Evolutionary conservation across 2,329 filamentous ascomycete species (phyloP), one percentile per base, ranked within the genome.

Genomic region (Emergomyces orientalis): DNA sequence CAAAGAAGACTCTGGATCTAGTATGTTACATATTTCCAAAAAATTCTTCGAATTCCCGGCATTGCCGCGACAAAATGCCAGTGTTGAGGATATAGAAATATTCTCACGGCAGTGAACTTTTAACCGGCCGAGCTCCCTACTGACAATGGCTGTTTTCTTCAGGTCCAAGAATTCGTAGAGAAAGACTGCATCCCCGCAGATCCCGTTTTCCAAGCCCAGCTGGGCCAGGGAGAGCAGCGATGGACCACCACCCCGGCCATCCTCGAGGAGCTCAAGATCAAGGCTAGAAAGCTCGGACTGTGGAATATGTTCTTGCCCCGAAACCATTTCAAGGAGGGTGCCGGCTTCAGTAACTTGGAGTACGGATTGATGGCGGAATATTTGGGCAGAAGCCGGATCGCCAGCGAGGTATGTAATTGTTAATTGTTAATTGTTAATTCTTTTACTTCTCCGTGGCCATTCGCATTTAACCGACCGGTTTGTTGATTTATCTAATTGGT

Each of bases 221-320:
- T 95, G 62, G 91, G 91, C 69, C 77, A 86, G 64, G 90, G 89
- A 66, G 82, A 87, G 59, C 78, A 84, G 65, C 86, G 93, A 80
- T 97, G 93, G 88, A 84, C 88, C 67, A 78, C 81, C 47, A 89
- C 95, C 74, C 93, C 94, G 0, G 74, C 82, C 51, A 82, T 97
- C 70, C 84, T 99, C 65, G 94, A 99, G 69, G 88, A 94, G 62
- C 84, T 99, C 70, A 97, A 97, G 83, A 80, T 78, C 67, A 89
- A 91, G 76, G 94, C 93, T 54, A 84, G 82, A 72, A 83, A 88
- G 69, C 83, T 96, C 32, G 94, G 93, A 1, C 82, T 99, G 55
- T 99, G 94, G 94, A 99, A 99, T 79, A 89, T 99, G 88, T 99
- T 99, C 82, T 78, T 99, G 69, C 90, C 94, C 67, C 93, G 89